phyloP scores from a whole-genome alignment of 2,329 filamentous ascomycete species.

The Bertia moriformis region DNA sequence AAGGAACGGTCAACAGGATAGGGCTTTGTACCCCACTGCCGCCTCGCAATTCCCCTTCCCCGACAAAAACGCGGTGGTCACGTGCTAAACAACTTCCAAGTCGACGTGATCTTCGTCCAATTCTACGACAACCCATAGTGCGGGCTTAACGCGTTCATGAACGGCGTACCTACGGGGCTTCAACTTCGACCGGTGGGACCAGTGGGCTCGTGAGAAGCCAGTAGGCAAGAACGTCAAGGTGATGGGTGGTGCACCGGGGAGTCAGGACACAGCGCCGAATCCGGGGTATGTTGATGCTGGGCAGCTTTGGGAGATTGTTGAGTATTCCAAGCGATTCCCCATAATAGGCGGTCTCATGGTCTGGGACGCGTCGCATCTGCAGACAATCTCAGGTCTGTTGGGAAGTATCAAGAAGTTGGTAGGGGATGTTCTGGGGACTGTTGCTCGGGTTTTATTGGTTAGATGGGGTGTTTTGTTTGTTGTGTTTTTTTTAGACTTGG shows the following conservation, averaged over 20 bases:
- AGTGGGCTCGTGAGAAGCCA: constrained; percentile 38
- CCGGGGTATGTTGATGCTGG: constrained; percentile 34
- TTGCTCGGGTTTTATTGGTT: too few species aligned
- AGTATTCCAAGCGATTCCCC: constrained; percentile 34
- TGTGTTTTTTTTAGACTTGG: too few species aligned
- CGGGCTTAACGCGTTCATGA: constrained; percentile 36
- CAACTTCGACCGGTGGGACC: constrained; percentile 51
- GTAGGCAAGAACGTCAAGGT: constrained; percentile 48
- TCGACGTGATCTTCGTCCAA: constrained; percentile 49
- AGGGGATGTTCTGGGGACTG: too few species aligned
- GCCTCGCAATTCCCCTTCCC: constrained; percentile 58
- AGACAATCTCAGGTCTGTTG: too few species aligned
- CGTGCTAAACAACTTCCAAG: constrained; percentile 38
- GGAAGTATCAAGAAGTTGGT: too few species aligned
- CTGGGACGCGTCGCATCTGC: constrained; percentile 58
- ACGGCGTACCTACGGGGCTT: constrained; percentile 26
- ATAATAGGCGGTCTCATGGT: constrained; percentile 57
- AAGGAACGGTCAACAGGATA: constrained; percentile 34
- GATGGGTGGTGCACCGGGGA: constrained; percentile 44
- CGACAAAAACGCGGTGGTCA: constrained; percentile 40
- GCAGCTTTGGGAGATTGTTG: constrained; percentile 32
- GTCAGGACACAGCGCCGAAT: constrained; percentile 27
- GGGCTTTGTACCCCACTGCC: constrained; percentile 43
- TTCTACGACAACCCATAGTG: constrained; percentile 63
- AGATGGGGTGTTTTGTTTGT: too few species aligned